These are phyloP conservation scores for Hericium coralloides DNA, from an alignment of 768 basidiomycete species.

Conservation along the genomic window DNA sequence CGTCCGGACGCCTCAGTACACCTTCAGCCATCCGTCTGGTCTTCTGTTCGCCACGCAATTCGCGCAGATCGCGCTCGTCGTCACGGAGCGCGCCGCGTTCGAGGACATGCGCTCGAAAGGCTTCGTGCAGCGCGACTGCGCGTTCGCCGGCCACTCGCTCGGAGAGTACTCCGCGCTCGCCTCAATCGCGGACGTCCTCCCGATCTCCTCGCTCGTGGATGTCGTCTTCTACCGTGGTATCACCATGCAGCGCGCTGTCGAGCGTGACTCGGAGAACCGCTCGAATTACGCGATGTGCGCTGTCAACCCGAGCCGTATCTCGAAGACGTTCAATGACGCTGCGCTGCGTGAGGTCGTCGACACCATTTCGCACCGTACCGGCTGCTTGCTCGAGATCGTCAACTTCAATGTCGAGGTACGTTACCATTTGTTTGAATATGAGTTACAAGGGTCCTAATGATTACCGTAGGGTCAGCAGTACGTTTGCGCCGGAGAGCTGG, in stretches of 20 bases:
- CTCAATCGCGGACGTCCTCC: slow-evolving; percentile 93
- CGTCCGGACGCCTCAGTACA: slow-evolving; percentile 89
- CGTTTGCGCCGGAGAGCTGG: slow-evolving; percentile 94
- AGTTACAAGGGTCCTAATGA: neutral
- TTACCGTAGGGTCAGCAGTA: slow-evolving; percentile 89
- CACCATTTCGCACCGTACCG: slow-evolving; percentile 66
- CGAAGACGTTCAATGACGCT: slow-evolving; percentile 87
- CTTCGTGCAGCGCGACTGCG: slow-evolving; percentile 83
- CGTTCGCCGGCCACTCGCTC: slow-evolving; percentile 96
- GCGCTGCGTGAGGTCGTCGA: slow-evolving; percentile 98
- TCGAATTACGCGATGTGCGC: slow-evolving; percentile 99
- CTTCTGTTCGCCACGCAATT: slow-evolving; percentile 97
- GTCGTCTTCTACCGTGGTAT: slow-evolving; percentile 99
- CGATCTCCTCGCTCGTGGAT: slow-evolving; percentile 91
- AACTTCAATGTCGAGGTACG: slow-evolving; percentile 89
- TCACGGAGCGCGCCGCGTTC: slow-evolving; percentile 96
- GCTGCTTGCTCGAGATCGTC: slow-evolving; percentile 91
- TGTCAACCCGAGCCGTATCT: slow-evolving; percentile 95
- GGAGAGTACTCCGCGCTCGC: slow-evolving; percentile 98
- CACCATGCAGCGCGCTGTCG: slow-evolving; percentile 99
- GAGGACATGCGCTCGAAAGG: slow-evolving; percentile 98
- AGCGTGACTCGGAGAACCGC: slow-evolving; percentile 86
- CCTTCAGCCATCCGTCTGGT: slow-evolving; percentile 95
- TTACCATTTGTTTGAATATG: neutral
- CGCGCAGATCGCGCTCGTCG: slow-evolving; percentile 96